These are phyloP conservation scores for Neoarthrinium moseri DNA, from an alignment of 2,329 filamentous ascomycete species.

Conservation along the genomic window DNA sequence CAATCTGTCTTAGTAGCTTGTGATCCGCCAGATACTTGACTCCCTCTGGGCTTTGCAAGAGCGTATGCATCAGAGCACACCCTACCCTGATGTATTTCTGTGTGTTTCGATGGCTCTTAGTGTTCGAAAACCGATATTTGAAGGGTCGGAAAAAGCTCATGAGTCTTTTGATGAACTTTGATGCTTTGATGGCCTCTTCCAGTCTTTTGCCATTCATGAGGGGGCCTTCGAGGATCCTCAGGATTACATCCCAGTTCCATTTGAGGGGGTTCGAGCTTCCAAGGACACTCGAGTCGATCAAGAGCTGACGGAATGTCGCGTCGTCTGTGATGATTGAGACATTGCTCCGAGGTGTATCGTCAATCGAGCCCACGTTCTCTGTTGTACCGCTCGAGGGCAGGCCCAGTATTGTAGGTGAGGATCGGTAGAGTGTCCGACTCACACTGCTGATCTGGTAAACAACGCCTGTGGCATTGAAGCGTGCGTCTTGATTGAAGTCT, in stretches of 20 bases:
- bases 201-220: slow-evolving; percentile 86
- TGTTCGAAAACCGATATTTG: slow-evolving; percentile 90
- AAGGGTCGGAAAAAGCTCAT: slow-evolving; percentile 96
- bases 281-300: slow-evolving; percentile 80
- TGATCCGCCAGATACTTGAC: slow-evolving; percentile 84
- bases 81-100: slow-evolving; percentile 92
- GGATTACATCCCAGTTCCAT: slow-evolving; percentile 96
- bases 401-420: slow-evolving; percentile 51
- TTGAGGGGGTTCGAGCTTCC: slow-evolving; percentile 89
- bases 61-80: slow-evolving; percentile 81
- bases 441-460: slow-evolving; percentile 99
- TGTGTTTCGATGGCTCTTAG: slow-evolving; percentile 86
- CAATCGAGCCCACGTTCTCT: slow-evolving; percentile 48
- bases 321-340: slow-evolving; percentile 55
- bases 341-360: slow-evolving; percentile 55
- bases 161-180: slow-evolving; percentile 93
- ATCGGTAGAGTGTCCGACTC: slow-evolving; percentile 86
- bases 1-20: slow-evolving; percentile 89
- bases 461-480: slow-evolving; percentile 81
- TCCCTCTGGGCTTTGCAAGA: slow-evolving; percentile 84
- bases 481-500: slow-evolving; percentile 67
- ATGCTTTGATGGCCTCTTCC: slow-evolving; percentile 90
- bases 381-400: slow-evolving; percentile 43
- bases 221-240: slow-evolving; percentile 88
- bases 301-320: slow-evolving; percentile 60